Evolutionary conservation across 2,329 filamentous ascomycete genomes (phyloP).

Genomic region (Pseudogymnoascus sp.): DNA sequence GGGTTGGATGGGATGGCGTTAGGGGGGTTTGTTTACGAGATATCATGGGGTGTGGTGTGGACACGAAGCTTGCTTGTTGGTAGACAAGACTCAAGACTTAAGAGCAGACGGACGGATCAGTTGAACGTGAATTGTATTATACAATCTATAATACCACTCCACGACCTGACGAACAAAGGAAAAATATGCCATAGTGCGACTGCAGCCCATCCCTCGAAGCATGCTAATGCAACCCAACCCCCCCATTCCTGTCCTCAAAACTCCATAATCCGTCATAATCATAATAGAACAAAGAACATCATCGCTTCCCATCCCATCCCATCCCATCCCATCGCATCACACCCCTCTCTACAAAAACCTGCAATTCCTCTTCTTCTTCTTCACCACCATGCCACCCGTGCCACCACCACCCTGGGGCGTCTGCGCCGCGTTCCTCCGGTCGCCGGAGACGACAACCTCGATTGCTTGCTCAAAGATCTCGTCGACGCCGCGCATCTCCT

Average conservation of each 20-base stretch:
- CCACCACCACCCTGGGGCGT: conserved; percentile 7
- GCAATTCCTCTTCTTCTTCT: conserved; percentile 81
- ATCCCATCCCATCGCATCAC: neutral
- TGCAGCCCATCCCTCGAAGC: neutral
- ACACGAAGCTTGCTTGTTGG: neutral
- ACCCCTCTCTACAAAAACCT: conserved; percentile 56
- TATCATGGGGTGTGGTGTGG: neutral
- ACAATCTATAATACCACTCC: conserved; percentile 2
- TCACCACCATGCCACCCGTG: conserved; percentile 35
- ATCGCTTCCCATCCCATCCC: neutral
- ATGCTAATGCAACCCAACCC: neutral
- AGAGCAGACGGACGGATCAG: neutral
- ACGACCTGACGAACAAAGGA: neutral
- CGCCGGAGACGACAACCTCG: conserved; percentile 78
- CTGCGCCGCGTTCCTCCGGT: conserved; percentile 48
- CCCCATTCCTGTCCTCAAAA: neutral
- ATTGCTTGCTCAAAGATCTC: conserved; percentile 94
- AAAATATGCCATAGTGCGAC: conserved; percentile 1
- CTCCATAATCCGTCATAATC: neutral
- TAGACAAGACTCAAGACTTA: neutral
- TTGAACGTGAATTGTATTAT: conserved; percentile 3
- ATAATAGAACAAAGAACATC: neutral
- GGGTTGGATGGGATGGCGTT: conserved; percentile 19
- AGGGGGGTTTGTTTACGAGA: conserved; percentile 11
- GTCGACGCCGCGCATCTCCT: conserved; percentile 92